phyloP scores from a whole-genome alignment of 179 eudicot genomes.

The Beta macrorhiza region DNA sequence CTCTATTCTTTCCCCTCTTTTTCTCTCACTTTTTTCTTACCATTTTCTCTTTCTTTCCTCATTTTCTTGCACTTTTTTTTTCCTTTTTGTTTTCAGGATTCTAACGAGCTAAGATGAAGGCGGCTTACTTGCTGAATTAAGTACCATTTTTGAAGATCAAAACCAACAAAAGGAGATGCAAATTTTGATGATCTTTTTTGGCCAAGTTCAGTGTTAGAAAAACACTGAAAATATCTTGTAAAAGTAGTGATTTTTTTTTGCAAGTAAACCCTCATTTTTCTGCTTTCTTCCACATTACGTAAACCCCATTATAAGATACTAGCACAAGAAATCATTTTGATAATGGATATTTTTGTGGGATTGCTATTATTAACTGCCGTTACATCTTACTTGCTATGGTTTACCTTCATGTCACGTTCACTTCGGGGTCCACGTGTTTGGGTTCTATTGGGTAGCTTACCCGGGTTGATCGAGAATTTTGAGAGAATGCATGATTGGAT shows the following conservation, averaged over 20 bases:
- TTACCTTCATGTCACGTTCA: constrained; percentile 78
- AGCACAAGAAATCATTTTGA: neutral
- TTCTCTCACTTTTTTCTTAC: neutral
- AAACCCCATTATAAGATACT: constrained; percentile 9
- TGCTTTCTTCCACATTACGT: constrained; percentile 34
- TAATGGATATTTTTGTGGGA: constrained; percentile 59
- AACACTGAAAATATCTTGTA: neutral
- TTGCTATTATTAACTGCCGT: constrained; percentile 46
- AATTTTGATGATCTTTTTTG: neutral
- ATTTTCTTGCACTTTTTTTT: neutral
- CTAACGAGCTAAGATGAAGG: constrained; percentile 17
- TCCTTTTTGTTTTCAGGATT: constrained; percentile 9
- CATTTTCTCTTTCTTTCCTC: neutral
- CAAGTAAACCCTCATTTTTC: constrained; percentile 29
- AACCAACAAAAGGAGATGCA: neutral
- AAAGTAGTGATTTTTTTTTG: constrained; percentile 9
- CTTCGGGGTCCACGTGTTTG: constrained; percentile 89
- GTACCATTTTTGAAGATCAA: neutral
- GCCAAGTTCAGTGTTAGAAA: neutral
- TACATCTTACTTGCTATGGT: constrained; percentile 70
- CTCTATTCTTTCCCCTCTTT: neutral
- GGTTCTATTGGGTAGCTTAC: constrained; percentile 83
- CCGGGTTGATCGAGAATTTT: constrained; percentile 72
- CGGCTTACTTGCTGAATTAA: constrained; percentile 1
- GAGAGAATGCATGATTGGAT: constrained; percentile 94